These are phyloP conservation scores for Penicillium sp. DNA, from an alignment of 2,329 filamentous ascomycete genomes.

Conservation along the genomic window DNA sequence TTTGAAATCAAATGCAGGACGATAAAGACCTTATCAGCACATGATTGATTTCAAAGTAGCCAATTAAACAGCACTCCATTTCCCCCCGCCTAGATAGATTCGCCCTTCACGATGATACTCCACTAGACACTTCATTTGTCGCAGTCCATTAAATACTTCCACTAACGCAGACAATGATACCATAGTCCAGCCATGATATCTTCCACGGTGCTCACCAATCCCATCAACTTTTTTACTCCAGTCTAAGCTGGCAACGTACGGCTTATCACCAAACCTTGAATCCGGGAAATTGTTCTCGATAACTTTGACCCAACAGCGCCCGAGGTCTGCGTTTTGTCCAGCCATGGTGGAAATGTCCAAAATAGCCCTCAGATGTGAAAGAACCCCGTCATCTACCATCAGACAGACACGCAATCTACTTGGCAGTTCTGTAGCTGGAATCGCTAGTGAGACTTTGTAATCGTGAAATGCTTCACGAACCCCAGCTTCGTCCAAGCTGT, in stretches of 20 bases:
- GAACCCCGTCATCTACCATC: constrained; percentile 31
- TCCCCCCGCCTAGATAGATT: constrained; percentile 30
- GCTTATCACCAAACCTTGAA: constrained; percentile 17
- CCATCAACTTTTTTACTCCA: background rate
- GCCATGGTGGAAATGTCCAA: constrained; percentile 17
- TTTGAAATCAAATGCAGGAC: background rate
- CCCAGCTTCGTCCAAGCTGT: constrained; percentile 18
- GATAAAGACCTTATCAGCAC: constrained; percentile 31
- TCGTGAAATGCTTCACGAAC: constrained; percentile 32
- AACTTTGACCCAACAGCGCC: constrained; percentile 29
- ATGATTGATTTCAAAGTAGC: constrained; percentile 33
- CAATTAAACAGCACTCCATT: constrained; percentile 34
- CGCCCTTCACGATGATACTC: constrained; percentile 29
- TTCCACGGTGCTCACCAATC: constrained; percentile 6
- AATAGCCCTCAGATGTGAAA: constrained; percentile 22
- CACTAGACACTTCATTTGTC: constrained; percentile 26
- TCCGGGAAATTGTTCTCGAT: constrained; percentile 38
- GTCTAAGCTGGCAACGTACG: constrained; percentile 4
- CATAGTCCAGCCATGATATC: constrained; percentile 31
- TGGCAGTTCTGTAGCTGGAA: constrained; percentile 32
- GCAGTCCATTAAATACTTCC: constrained; percentile 32
- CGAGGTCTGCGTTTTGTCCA: constrained; percentile 16
- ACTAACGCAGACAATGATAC: constrained; percentile 31
- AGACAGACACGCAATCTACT: constrained; percentile 31
- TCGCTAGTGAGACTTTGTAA: constrained; percentile 31